Base-by-base conservation (phyloP, 2,329 filamentous ascomycete species). In the Pyrenophora tritici-repentis region DNA sequence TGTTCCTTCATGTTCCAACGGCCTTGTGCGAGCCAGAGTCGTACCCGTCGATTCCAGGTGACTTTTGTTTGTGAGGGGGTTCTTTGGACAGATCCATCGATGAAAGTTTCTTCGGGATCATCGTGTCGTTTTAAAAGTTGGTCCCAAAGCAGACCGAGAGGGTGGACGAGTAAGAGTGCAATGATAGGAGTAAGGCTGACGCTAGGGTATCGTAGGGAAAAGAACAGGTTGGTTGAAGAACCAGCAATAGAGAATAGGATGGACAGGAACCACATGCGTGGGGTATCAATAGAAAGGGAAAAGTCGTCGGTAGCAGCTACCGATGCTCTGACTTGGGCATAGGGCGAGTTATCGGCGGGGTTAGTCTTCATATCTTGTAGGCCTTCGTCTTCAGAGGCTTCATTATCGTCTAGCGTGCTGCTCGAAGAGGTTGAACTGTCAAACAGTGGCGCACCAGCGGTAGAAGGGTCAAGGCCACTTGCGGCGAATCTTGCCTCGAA, bases 171-270 rank as follows among this genome's bases (percentile, higher is more conserved):
- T 51, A 95, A 79, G 65, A 94, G 80, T 24, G 90, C 90, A 76
- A 96, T 95, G 60, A 96, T 89, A 33, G 90, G 90, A 17, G 90
- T 93, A 67, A 95, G 93, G 54, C 89, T 88, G 71, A 95, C 90
- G 72, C 90, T 94, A 22, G 91, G 91, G 79, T 94, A 95, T 82
- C 91, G 83, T 70, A 95, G 79, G 31, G 90, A 92, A 78, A 95
- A 96, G 77, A 95, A 94, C 34, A 95, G 77, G 72, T 94, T 94
- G 17, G 89, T 91, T 2, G 88, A 89, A 39, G 90, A 93, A 55
- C 90, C 90, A 33, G 91, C 82, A 32, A 94, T 80, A 7, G 90
- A 87, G 72, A 94, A 94, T 8, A 94, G 68, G 31, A 90, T 81
- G n/a, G 89, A 91, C 14, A 94, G 73, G 26, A 80, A 80, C 90